Evolutionary conservation across 2,329 filamentous ascomycete genomes (phyloP).

Genomic region (Fusarium nematophilum): DNA sequence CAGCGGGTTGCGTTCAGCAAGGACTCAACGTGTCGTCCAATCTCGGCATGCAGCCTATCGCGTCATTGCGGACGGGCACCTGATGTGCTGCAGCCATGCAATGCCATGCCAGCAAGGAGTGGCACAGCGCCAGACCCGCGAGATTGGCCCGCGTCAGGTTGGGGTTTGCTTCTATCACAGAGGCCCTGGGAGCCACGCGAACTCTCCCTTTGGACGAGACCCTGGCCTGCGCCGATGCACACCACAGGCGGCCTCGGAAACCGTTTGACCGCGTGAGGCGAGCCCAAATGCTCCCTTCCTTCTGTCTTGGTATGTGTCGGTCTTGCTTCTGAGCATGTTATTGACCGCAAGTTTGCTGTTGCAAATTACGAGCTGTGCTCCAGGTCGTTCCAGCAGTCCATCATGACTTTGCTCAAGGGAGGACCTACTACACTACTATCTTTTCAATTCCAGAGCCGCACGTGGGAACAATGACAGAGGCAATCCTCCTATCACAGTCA

Average conservation of each 20-base stretch:
- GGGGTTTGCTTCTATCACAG: slow-evolving; percentile 16
- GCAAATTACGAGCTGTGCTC: background rate
- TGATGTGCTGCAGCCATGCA: slow-evolving; percentile 44
- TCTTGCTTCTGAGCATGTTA: background rate
- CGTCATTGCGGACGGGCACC: slow-evolving; percentile 42
- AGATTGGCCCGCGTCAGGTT: slow-evolving; percentile 37
- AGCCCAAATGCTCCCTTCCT: background rate
- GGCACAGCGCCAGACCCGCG: slow-evolving; percentile 37
- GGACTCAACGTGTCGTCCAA: slow-evolving; percentile 40
- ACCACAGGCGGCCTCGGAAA: background rate
- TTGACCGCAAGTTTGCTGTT: slow-evolving; percentile 11
- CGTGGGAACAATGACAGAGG: slow-evolving; percentile 11
- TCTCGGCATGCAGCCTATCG: slow-evolving; percentile 42
- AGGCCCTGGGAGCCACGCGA: slow-evolving; percentile 22
- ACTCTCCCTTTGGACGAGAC: slow-evolving; percentile 14
- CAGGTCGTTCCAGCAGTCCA: background rate
- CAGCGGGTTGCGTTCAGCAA: slow-evolving; percentile 27
- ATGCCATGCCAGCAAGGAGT: slow-evolving; percentile 40
- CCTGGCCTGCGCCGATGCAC: background rate
- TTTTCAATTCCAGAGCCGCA: slow-evolving; percentile 14
- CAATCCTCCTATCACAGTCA: background rate
- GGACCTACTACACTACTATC: slow-evolving; percentile 14
- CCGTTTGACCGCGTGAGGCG: slow-evolving; percentile 31
- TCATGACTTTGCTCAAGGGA: background rate
- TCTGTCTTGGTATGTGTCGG: slow-evolving; percentile 1